Percentiles rank a stretch among this genome's conserved stretches.
phyloP scores from a whole-genome alignment of 257 asterid species.

The Penstemon barbatus region DNA sequence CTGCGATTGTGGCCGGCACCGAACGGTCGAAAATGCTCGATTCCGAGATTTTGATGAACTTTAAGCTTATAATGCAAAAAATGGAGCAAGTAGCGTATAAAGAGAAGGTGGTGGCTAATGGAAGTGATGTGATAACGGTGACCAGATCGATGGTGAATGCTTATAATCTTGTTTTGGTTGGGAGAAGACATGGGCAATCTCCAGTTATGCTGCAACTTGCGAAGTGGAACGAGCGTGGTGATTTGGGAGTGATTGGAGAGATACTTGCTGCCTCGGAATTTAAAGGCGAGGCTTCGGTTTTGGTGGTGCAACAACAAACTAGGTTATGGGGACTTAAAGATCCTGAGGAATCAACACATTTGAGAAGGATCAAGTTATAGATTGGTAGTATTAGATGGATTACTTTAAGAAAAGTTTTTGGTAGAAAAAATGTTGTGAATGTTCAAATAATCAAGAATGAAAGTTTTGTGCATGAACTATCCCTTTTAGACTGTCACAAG shows the following conservation, averaged over 20 bases:
- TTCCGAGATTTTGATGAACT: constrained; percentile 42
- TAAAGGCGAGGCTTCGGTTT: constrained; percentile 43
- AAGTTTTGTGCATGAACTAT: constrained; percentile 5
- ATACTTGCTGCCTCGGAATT: constrained; percentile 47
- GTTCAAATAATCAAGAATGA: constrained; percentile 1
- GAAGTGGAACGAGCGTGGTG: constrained; percentile 46
- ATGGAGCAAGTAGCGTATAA: constrained; percentile 31
- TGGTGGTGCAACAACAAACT: constrained; percentile 66
- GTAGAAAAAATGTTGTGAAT: background rate
- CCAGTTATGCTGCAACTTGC: constrained; percentile 42
- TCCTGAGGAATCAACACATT: constrained; percentile 71
- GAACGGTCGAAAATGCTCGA: constrained; percentile 61
- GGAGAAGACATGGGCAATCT: constrained; percentile 55
- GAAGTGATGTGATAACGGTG: constrained; percentile 43
- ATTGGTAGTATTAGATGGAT: background rate
- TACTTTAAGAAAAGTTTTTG: background rate
- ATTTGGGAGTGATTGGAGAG: constrained; percentile 57
- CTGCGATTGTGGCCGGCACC: constrained; percentile 47
- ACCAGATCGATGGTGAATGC: constrained; percentile 39
- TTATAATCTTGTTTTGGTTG: constrained; percentile 57
- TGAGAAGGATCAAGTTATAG: constrained; percentile 53
- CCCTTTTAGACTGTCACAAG: background rate
- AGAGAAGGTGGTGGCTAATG: constrained; percentile 46
- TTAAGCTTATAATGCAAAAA: constrained; percentile 34
- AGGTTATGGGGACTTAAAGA: constrained; percentile 61